Percentiles rank a stretch among this genome's conserved stretches.
These are phyloP conservation scores for Vitis hybrid DNA, from an alignment of 177 flowering plant species.

Conservation along the genomic window DNA sequence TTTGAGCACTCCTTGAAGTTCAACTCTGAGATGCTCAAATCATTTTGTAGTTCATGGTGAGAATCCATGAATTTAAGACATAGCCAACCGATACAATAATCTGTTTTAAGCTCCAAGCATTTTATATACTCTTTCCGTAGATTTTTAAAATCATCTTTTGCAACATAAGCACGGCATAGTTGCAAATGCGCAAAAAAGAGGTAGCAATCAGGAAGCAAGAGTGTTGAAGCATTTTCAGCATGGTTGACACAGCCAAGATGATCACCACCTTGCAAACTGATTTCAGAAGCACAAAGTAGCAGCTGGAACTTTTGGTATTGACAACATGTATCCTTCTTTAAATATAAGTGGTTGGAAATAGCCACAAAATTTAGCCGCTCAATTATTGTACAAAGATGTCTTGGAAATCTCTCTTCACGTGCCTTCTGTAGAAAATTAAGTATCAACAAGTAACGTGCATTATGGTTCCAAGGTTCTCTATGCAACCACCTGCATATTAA, in stretches of 20 bases:
- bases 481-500: slow-evolving; percentile 58
- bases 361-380: slow-evolving; percentile 53
- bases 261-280: slow-evolving; percentile 59
- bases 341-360: slow-evolving; percentile 42
- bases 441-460: slow-evolving; percentile 62
- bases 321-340: slow-evolving; percentile 19
- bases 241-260: slow-evolving; percentile 35
- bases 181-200: slow-evolving; percentile 77
- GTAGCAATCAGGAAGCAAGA: slow-evolving; percentile 46
- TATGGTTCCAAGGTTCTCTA: slow-evolving; percentile 82
- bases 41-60: slow-evolving; percentile 35
- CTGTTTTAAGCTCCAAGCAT: slow-evolving; percentile 74
- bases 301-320: slow-evolving; percentile 74
- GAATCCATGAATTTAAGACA: slow-evolving; percentile 61
- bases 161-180: slow-evolving; percentile 74
- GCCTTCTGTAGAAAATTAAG: slow-evolving; percentile 73
- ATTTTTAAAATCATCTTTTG: slow-evolving; percentile 32
- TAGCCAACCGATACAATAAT: slow-evolving; percentile 76
- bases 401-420: slow-evolving; percentile 79
- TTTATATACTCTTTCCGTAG: slow-evolving; percentile 48
- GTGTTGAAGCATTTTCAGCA: slow-evolving; percentile 54
- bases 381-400: slow-evolving; percentile 47
- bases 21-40: slow-evolving; percentile 29
- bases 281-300: slow-evolving; percentile 89
- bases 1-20: slow-evolving; percentile 49